phyloP scores from a whole-genome alignment of 306 rosid genomes.

The Trifolium dubium region DNA sequence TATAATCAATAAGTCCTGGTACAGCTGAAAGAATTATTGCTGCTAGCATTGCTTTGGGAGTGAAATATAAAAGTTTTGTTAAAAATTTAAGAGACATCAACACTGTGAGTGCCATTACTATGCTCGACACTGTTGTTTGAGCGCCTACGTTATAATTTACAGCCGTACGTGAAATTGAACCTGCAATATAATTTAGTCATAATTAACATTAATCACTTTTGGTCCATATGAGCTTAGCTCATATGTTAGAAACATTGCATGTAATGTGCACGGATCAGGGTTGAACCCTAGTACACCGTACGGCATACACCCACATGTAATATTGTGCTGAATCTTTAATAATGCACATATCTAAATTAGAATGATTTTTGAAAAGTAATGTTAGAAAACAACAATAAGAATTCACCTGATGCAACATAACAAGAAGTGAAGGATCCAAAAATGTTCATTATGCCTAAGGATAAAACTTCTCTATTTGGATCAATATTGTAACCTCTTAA shows the following conservation, averaged over 20 bases:
- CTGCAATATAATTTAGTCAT: constrained; percentile 41
- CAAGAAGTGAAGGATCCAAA: constrained; percentile 84
- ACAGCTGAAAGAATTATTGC: constrained; percentile 73
- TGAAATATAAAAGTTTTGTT: constrained; percentile 59
- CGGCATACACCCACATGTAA: too few species aligned
- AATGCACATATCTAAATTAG: too few species aligned
- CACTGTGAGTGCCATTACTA: constrained; percentile 77
- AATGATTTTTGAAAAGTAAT: background rate
- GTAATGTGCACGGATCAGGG: too few species aligned
- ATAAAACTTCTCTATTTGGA: constrained; percentile 79
- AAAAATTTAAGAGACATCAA: constrained; percentile 57
- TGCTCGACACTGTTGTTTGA: constrained; percentile 65
- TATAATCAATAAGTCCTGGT: constrained; percentile 63
- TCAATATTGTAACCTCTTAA: constrained; percentile 65
- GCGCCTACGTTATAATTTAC: constrained; percentile 72
- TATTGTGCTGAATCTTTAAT: background rate
- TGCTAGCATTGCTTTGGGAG: constrained; percentile 73
- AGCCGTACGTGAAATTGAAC: constrained; percentile 69
- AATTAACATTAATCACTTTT: background rate
- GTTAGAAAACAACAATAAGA: background rate
- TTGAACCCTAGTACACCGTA: too few species aligned
- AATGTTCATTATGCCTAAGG: constrained; percentile 75
- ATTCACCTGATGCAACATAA: constrained; percentile 75
- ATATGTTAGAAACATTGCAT: too few species aligned
- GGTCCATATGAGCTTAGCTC: background rate